Evolutionary conservation across 768 basidiomycete genomes (phyloP), one percentile per base, ranked within the genome.

Genomic region (Clathrus columnatus): DNA sequence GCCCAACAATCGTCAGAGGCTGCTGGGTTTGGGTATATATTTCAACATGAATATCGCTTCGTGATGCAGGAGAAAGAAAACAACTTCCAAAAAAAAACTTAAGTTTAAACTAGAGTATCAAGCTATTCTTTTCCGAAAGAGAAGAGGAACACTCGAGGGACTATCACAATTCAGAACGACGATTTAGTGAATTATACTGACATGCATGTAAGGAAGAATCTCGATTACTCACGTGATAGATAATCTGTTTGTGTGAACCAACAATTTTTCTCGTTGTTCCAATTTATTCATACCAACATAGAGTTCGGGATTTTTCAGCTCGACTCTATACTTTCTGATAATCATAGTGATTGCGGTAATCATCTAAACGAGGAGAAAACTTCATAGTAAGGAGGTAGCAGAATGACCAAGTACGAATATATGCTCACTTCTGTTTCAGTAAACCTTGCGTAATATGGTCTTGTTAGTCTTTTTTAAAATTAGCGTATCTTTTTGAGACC

Each of bases 311-410:
- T 79, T 76, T 58, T 74, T 74, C 28, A 80, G 62, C 45, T 73
- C 71, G 49, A 81, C 70, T 56, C 69, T 72, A 63, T 77, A 82
- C 27, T 63, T 67, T 6, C 68, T 67, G 14, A 81, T 62, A 29
- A 83, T 61, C 65, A 76, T 69, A 16, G 77, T 74, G n/a, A 83
- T 7, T 26, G 42, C 42, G 18, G 54, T 45, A 48, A 55, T 45
- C 16, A 28, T 32, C 54, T 55, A 17, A 14, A 36, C 11, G n/a
- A 36, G n/a, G 17, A 18, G n/a, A n/a, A n/a, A n/a, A 2, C n/a
- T n/a, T n/a, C n/a, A 26, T 20, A 18, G 5, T 47, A 24, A n/a
- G n/a, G n/a, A n/a, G n/a, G n/a, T n/a, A n/a, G n/a, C n/a, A n/a
- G n/a, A n/a, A n/a, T 18, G 5, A n/a, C n/a, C n/a, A n/a, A n/a